Conservation (phyloP, 164 flowering plant genomes). For the Tinospora cordifolia region DNA sequence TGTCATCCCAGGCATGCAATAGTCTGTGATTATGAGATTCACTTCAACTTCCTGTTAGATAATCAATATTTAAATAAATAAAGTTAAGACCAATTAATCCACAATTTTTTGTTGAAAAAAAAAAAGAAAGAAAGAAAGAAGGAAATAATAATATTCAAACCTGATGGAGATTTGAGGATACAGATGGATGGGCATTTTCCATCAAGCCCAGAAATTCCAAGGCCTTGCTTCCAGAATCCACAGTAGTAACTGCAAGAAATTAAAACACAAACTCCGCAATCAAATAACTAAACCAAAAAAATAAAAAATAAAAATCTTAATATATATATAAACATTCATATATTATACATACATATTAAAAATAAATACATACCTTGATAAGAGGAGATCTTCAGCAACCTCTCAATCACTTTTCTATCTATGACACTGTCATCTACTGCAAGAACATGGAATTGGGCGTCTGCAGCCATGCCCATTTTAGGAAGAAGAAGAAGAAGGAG, state of each 20-base stretch:
- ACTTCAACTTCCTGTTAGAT: constrained; percentile 32
- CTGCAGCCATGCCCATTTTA: constrained; percentile 35
- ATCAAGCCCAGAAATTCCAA: constrained; percentile 45
- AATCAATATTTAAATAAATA: neutral
- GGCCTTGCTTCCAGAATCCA: constrained; percentile 60
- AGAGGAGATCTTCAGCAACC: constrained; percentile 42
- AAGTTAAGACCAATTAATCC: neutral
- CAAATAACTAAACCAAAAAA: neutral
- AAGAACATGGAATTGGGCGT: constrained; percentile 46
- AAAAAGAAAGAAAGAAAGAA: neutral
- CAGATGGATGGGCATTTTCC: constrained; percentile 12
- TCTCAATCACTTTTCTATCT: constrained; percentile 46
- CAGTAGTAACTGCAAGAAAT: constrained; percentile 39
- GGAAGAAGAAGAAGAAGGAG: constrained; percentile 3
- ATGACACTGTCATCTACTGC: constrained; percentile 49
- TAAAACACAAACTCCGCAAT: neutral
- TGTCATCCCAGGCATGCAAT: constrained; percentile 58
- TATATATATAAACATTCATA: neutral
- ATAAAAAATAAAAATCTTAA: neutral
- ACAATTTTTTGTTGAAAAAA: no score
- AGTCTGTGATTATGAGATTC: constrained; percentile 60
- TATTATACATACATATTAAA: neutral
- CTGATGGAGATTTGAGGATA: constrained; percentile 14
- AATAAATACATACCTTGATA: constrained; percentile 30
- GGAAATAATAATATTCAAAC: constrained; percentile 4